Evolutionary conservation across 2,329 filamentous ascomycete species (phyloP).

Genomic region (Pyricularia sp.): DNA sequence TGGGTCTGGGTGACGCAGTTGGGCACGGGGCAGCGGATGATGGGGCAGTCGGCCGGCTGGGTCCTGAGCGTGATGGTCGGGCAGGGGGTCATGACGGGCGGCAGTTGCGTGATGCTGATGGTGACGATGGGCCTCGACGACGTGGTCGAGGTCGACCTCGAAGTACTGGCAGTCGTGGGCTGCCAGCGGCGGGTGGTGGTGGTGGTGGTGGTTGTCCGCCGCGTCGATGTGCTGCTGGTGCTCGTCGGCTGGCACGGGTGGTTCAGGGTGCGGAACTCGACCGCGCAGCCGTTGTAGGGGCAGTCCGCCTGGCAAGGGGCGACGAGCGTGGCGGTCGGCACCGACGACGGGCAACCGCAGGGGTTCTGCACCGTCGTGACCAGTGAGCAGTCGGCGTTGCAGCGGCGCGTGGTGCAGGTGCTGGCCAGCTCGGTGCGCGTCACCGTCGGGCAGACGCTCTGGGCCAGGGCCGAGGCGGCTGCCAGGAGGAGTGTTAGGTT

Average conservation of each 20-base stretch:
- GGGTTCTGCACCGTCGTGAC: slow-evolving; percentile 17
- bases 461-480: slow-evolving; percentile 8
- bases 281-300: slow-evolving; percentile 18
- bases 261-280: slow-evolving; percentile 14
- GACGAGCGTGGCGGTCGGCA: slow-evolving; percentile 19
- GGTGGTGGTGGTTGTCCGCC: slow-evolving; percentile 9
- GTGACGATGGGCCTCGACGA: slow-evolving; percentile 13
- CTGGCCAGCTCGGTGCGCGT: slow-evolving; percentile 17
- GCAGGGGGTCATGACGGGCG: slow-evolving; percentile 15
- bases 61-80: slow-evolving; percentile 24
- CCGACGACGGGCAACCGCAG: slow-evolving; percentile 16
- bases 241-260: slow-evolving; percentile 11
- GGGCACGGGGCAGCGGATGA: slow-evolving; percentile 25
- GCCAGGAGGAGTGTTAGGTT: slow-evolving; percentile 10
- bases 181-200: slow-evolving; percentile 15
- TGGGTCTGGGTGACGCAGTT: slow-evolving; percentile 20
- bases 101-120: slow-evolving; percentile 16
- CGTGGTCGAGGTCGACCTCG: slow-evolving; percentile 5
- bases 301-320: slow-evolving; percentile 18
- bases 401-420: slow-evolving; percentile 15
- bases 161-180: slow-evolving; percentile 11
- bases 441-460: slow-evolving; percentile 16
- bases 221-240: slow-evolving; percentile 7
- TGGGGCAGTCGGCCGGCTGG: slow-evolving; percentile 20
- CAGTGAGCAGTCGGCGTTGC: slow-evolving; percentile 16